Evolutionary conservation across 192 early-diverging fungal species (phyloP).

Genomic region (Ambispora gerdemannii): DNA sequence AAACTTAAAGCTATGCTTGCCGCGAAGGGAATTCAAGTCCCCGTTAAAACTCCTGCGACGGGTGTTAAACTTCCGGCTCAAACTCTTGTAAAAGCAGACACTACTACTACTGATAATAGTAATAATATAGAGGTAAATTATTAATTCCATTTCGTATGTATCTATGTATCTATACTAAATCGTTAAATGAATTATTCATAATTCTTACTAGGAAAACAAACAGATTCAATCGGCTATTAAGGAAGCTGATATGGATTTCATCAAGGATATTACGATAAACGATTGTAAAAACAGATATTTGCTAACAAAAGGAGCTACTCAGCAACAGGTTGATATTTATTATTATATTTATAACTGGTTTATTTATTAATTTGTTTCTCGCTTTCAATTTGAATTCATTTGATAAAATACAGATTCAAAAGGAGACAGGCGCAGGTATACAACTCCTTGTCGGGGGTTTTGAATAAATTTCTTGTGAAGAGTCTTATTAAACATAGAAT

Average conservation of each 20-base stretch:
- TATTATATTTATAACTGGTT: not conserved
- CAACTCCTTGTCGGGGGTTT: no score
- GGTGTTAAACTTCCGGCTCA: slow-evolving; percentile 14
- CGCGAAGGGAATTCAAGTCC: slow-evolving; percentile 47
- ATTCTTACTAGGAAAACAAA: slow-evolving; percentile 16
- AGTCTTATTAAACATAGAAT: not conserved
- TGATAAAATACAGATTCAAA: slow-evolving; percentile 50
- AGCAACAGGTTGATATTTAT: slow-evolving; percentile 41
- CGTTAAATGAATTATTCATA: no score
- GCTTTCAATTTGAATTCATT: not conserved
- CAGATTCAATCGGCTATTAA: slow-evolving; percentile 13
- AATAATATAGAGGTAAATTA: not conserved
- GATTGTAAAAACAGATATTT: slow-evolving; percentile 75
- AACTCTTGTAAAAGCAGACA: not conserved
- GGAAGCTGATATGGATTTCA: slow-evolving; percentile 49
- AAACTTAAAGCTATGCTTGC: slow-evolving; percentile 54
- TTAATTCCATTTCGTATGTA: not conserved
- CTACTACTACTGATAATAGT: no score
- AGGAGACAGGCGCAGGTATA: slow-evolving; percentile 71
- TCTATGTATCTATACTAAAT: not conserved
- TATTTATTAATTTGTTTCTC: not conserved
- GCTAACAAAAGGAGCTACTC: slow-evolving; percentile 74
- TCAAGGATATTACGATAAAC: slow-evolving; percentile 75
- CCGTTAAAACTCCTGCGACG: slow-evolving; percentile 19
- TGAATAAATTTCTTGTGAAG: not conserved